Conservation (phyloP, 2,329 filamentous ascomycete genomes). For the Monilinia laxa region DNA sequence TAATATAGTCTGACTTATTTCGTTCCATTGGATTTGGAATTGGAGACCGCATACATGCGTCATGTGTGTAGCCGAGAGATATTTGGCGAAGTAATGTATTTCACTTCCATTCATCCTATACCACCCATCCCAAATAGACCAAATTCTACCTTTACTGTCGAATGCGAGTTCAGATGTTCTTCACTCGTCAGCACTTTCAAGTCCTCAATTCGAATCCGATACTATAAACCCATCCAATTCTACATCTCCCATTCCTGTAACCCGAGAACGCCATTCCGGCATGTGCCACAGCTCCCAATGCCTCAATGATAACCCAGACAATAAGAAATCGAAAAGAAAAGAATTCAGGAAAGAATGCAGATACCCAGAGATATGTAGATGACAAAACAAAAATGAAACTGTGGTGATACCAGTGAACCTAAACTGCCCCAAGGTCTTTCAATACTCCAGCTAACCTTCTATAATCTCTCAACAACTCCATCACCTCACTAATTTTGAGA, state of each 20-base stretch:
- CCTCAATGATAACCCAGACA: neutral
- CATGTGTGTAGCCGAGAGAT: neutral
- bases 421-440: slow-evolving; percentile 60
- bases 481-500: slow-evolving; percentile 69
- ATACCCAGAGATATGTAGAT: slow-evolving; percentile 3
- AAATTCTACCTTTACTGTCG: neutral
- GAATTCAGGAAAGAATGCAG: neutral
- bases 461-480: slow-evolving; percentile 72
- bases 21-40: neutral
- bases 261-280: neutral
- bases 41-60: neutral
- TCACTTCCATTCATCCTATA: neutral
- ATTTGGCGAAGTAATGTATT: neutral
- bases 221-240: slow-evolving; percentile 14
- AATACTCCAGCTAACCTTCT: slow-evolving; percentile 66
- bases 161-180: neutral
- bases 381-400: slow-evolving; percentile 14
- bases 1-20: neutral
- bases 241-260: slow-evolving; percentile 8
- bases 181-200: neutral
- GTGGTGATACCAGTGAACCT: slow-evolving; percentile 18
- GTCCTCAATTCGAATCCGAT: slow-evolving; percentile 12
- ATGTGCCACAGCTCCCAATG: neutral
- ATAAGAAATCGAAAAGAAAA: neutral
- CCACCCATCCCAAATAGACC: neutral